phyloP scores from a whole-genome alignment of 768 basidiomycete genomes.

The Suillus luteus region DNA sequence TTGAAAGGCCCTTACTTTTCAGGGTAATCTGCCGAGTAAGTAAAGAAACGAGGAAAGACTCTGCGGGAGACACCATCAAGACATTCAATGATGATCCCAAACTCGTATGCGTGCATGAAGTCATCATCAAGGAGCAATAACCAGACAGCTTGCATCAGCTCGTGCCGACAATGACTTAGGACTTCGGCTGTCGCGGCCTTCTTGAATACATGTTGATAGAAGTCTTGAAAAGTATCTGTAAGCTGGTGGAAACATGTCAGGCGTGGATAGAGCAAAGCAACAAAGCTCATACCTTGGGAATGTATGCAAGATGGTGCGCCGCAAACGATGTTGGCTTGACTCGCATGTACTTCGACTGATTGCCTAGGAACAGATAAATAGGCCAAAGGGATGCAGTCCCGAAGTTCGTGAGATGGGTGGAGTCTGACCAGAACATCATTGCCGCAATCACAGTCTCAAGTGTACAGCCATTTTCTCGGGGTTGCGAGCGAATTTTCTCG shows the following conservation, averaged over 20 bases:
- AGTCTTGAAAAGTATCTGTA: no score
- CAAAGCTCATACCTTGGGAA: constrained; percentile 13
- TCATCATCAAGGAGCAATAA: constrained; percentile 24
- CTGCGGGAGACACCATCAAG: no score
- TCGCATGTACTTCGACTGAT: constrained; percentile 12
- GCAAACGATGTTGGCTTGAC: constrained; percentile 15
- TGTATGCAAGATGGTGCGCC: constrained; percentile 25
- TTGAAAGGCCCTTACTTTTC: constrained; percentile 30
- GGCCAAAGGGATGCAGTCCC: constrained; percentile 20
- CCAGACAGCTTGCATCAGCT: constrained; percentile 11
- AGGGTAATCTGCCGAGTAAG: constrained; percentile 33
- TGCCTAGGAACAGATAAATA: constrained; percentile 15
- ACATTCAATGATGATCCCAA: no score
- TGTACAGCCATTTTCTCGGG: constrained; percentile 12
- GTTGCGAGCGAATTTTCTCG: constrained; percentile 52
- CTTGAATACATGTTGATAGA: no score
- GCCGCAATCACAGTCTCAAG: constrained; percentile 20
- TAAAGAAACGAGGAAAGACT: constrained; percentile 26
- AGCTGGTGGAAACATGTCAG: no score
- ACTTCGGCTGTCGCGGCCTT: no score
- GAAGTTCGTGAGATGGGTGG: constrained; percentile 26
- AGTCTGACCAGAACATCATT: constrained; percentile 31
- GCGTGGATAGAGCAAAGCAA: no score
- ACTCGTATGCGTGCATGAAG: constrained; percentile 12
- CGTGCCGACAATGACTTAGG: no score